phyloP scores from a whole-genome alignment of 129 eudicot genomes.

The Flaveria bidentis region DNA sequence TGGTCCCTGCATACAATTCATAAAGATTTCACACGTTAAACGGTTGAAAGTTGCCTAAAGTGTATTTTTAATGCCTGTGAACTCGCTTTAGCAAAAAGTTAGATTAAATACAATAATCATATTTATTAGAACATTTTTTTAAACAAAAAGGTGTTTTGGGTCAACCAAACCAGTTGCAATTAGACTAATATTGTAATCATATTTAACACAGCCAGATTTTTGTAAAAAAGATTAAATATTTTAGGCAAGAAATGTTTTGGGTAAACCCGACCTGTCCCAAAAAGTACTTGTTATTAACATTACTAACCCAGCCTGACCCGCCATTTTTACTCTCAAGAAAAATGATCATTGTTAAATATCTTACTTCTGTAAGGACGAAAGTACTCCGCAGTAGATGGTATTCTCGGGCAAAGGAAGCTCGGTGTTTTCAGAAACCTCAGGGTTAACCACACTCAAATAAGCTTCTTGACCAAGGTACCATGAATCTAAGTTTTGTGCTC shows the following conservation, averaged over 20 bases:
- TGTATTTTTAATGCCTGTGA: background rate
- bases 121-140: background rate
- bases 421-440: conserved; percentile 59
- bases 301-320: background rate
- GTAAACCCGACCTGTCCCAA: background rate
- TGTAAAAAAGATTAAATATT: background rate
- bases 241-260: background rate
- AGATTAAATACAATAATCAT: background rate
- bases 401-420: conserved; percentile 76
- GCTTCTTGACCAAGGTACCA: conserved; percentile 98
- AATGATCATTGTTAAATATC: conserved; percentile 13
- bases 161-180: background rate
- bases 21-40: background rate
- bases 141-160: background rate
- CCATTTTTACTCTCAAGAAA: background rate
- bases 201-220: background rate
- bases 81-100: conserved; percentile 1
- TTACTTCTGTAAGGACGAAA: conserved; percentile 85
- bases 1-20: conserved; percentile 60
- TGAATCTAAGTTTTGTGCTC: conserved; percentile 84
- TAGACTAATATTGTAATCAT: background rate
- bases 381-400: conserved; percentile 78
- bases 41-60: background rate
- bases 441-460: conserved; percentile 81
- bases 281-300: background rate